Evolutionary conservation across 352 stramenopile genomes (phyloP).

Genomic region (Pythium guiyangense): DNA sequence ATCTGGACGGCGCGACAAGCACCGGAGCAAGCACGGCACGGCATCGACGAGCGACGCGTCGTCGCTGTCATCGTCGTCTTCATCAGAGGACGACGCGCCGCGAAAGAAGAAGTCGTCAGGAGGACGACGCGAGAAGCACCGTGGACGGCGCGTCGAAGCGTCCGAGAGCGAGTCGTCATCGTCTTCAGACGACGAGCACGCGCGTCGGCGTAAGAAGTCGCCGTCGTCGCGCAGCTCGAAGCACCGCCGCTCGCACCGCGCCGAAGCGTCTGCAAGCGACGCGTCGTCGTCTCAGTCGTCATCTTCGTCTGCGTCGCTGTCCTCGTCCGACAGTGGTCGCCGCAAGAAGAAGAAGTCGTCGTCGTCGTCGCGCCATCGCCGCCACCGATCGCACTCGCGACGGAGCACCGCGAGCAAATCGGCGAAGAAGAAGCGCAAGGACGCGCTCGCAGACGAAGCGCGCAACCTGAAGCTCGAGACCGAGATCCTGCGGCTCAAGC

Average conservation of each 20-base stretch:
- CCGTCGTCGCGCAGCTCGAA: background rate
- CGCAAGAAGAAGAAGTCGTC: constrained; percentile 8
- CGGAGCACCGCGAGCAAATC: constrained; percentile 4
- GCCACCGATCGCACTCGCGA: constrained; percentile 3
- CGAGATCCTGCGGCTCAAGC: constrained; percentile 74
- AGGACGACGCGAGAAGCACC: constrained; percentile 2
- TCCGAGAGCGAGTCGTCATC: constrained; percentile 3
- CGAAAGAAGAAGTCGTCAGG: constrained; percentile 5
- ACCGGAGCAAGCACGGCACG: background rate
- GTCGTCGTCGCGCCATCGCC: constrained; percentile 1
- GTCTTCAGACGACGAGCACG: background rate
- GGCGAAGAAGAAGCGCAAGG: constrained; percentile 14
- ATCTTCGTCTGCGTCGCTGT: background rate
- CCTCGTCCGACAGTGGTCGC: background rate
- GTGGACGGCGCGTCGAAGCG: background rate
- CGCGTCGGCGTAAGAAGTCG: background rate
- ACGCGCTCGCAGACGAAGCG: constrained; percentile 15
- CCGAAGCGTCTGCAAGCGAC: constrained; percentile 1
- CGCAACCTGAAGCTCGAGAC: constrained; percentile 50
- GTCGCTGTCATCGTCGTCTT: background rate
- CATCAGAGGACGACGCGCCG: background rate
- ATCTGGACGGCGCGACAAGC: constrained; percentile 3
- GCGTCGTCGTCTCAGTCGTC: constrained; percentile 1
- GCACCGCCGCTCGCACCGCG: background rate
- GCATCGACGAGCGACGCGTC: background rate